Conservation (phyloP, 371 early-diverging fungal species). For the Encephalitozoon intestinalis region DNA sequence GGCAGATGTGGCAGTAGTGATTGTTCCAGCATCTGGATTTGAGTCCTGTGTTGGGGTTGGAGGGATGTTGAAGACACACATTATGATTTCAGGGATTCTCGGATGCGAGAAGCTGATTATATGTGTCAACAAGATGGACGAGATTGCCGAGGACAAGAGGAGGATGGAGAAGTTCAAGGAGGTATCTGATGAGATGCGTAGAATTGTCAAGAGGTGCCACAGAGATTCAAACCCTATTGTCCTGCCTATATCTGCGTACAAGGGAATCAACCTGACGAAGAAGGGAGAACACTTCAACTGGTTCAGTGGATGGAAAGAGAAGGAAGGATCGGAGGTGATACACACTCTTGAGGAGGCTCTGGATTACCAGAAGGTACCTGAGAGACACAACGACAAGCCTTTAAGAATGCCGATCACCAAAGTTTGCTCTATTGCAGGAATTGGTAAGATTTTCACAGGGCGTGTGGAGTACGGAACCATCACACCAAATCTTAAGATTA, state of each 20-base stretch:
- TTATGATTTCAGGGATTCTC: conserved; percentile 82
- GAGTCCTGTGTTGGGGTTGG: conserved; percentile 61
- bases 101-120: conserved; percentile 86
- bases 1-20: conserved; percentile 88
- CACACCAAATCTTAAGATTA: conserved; percentile 78
- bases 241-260: conserved; percentile 71
- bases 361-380: conserved; percentile 77
- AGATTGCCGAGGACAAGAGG: conserved; percentile 75
- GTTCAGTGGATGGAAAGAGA: conserved; percentile 60
- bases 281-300: conserved; percentile 68
- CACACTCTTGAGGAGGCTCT: conserved; percentile 87
- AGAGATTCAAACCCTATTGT: conserved; percentile 88
- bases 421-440: conserved; percentile 90
- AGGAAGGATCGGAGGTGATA: conserved; percentile 68
- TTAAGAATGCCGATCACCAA: conserved; percentile 83
- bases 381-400: conserved; percentile 84
- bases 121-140: conserved; percentile 95
- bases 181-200: conserved; percentile 95
- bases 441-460: conserved; percentile 93
- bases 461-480: conserved; percentile 87
- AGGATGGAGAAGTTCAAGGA: conserved; percentile 66
- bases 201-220: conserved; percentile 76
- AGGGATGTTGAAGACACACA: conserved; percentile 92
- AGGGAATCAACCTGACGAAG: conserved; percentile 83
- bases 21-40: conserved; percentile 80